Evolutionary conservation across 805 yeast genomes (phyloP).

Genomic region (Peterozyma xylosa): DNA sequence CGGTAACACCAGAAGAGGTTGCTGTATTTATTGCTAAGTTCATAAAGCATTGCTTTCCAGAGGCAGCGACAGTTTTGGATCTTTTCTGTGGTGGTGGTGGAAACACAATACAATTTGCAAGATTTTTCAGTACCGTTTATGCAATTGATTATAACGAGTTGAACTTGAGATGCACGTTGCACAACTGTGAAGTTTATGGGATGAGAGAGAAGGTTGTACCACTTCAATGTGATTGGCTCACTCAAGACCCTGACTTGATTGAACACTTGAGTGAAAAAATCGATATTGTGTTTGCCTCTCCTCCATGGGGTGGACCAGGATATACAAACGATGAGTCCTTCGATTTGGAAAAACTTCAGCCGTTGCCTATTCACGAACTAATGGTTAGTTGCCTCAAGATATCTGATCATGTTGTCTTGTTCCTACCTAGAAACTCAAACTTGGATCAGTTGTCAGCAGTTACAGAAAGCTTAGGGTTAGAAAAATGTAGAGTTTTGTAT

Average conservation of each 20-base stretch:
- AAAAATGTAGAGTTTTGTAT: constrained; percentile 36
- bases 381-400: constrained; percentile 33
- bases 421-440: constrained; percentile 57
- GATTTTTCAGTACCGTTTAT: constrained; percentile 43
- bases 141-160: constrained; percentile 57
- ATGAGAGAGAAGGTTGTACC: constrained; percentile 44
- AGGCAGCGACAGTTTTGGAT: constrained; percentile 45
- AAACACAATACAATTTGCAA: constrained; percentile 70
- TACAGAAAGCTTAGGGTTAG: constrained; percentile 39
- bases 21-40: constrained; percentile 56
- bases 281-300: constrained; percentile 64
- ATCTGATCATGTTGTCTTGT: constrained; percentile 44
- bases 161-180: constrained; percentile 57
- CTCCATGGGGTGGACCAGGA: constrained; percentile 84
- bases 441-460: constrained; percentile 41
- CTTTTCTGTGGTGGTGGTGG: constrained; percentile 89
- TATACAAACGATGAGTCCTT: constrained; percentile 37
- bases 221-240: constrained; percentile 39
- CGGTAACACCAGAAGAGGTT: constrained; percentile 77
- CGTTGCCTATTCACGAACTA: constrained; percentile 39
- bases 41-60: constrained; percentile 42
- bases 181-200: constrained; percentile 60
- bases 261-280: constrained; percentile 17
- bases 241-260: constrained; percentile 3
- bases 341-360: constrained; percentile 38